These are phyloP conservation scores for Colletotrichum paranaense DNA, from an alignment of 2,329 filamentous ascomycete species.

Conservation along the genomic window DNA sequence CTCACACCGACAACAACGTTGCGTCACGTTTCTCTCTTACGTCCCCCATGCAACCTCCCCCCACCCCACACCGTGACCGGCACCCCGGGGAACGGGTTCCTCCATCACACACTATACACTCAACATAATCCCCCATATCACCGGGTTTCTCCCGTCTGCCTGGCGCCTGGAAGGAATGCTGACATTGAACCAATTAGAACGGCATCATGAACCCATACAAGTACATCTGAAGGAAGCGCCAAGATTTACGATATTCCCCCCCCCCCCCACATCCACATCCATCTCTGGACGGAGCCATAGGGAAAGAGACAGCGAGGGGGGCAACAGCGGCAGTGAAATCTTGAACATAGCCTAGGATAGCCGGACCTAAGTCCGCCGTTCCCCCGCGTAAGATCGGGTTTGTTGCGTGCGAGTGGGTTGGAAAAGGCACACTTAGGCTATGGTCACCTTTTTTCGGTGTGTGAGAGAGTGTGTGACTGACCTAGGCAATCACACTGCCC, in stretches of 20 bases:
- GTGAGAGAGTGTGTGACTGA: constrained; percentile 1
- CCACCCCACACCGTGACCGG: constrained; percentile 6
- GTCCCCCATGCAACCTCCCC: neutral
- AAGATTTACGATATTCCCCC: constrained; percentile 14
- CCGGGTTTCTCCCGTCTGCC: constrained; percentile 16
- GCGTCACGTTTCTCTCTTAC: neutral
- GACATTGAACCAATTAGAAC: constrained; percentile 67
- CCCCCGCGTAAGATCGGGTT: neutral
- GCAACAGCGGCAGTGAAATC: neutral
- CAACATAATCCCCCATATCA: neutral
- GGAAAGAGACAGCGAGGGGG: neutral
- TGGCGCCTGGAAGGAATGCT: constrained; percentile 33
- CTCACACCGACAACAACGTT: neutral
- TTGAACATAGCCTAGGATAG: neutral
- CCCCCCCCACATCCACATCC: neutral
- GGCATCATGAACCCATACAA: constrained; percentile 99
- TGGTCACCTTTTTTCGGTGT: neutral
- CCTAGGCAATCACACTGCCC: neutral
- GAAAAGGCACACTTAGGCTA: neutral
- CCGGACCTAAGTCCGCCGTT: neutral
- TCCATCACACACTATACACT: too few relatives aligned
- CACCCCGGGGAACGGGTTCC: neutral
- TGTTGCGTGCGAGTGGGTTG: neutral
- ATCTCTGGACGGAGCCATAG: neutral
- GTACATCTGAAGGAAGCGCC: constrained; percentile 71